phyloP scores from a whole-genome alignment of 192 early-diverging fungal species.

The Obelidium mucronatum region DNA sequence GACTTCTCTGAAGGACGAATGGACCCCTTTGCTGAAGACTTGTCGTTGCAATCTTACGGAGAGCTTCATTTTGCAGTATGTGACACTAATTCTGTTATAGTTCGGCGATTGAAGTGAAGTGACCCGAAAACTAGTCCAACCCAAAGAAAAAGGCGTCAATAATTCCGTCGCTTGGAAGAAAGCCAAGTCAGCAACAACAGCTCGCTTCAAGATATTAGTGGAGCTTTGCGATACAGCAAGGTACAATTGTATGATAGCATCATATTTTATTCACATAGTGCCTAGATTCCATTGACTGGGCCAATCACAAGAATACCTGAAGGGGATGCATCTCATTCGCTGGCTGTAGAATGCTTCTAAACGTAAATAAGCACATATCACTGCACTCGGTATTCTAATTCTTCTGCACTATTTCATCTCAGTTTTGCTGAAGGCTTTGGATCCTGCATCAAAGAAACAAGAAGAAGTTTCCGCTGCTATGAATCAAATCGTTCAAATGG shows the following conservation, averaged over 20 bases:
- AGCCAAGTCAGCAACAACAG: too few relatives aligned
- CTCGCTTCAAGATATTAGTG: conserved; percentile 42
- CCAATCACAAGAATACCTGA: conserved; percentile 46
- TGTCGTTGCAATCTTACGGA: conserved; percentile 31
- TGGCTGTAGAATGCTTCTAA: conserved; percentile 48
- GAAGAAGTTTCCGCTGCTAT: conserved; percentile 38
- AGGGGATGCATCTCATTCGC: conserved; percentile 30
- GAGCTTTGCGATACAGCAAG: conserved; percentile 50
- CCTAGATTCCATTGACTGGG: conserved; percentile 13
- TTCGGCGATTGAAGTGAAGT: too few relatives aligned
- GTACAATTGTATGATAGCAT: conserved; percentile 30
- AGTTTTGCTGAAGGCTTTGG: conserved; percentile 47
- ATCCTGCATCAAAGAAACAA: conserved; percentile 46
- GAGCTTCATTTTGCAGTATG: conserved; percentile 31
- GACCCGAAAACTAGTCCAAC: neutral
- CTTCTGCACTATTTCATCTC: too few relatives aligned
- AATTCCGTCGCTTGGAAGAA: too few relatives aligned
- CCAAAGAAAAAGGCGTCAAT: conserved; percentile 22
- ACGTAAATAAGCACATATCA: conserved; percentile 13
- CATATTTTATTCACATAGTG: conserved; percentile 13
- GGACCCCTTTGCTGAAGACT: conserved; percentile 26
- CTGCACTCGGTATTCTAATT: neutral
- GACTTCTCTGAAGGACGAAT: conserved; percentile 21
- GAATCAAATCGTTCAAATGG: conserved; percentile 42
- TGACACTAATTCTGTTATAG: conserved; percentile 4